Base-by-base conservation (phyloP, 179 eudicot genomes). In the Silene noctiflora region DNA sequence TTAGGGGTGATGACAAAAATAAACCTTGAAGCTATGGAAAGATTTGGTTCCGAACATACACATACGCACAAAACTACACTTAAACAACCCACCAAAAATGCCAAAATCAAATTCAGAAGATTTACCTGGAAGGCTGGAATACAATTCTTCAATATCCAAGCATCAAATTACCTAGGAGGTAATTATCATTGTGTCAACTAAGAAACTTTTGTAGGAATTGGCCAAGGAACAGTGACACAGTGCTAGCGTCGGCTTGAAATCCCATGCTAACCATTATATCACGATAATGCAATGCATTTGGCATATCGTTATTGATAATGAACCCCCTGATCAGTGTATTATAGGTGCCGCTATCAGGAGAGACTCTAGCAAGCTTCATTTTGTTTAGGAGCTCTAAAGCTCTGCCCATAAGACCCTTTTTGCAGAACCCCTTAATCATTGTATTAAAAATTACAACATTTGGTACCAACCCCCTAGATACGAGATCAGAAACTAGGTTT, bases 251-350 rank as follows among this genome's bases (percentile, higher is more conserved):
- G 35, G 76, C 33, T 60, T 29, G 31, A 59, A 73, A 51, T 78
- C 69, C 69, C 22, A 39, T 62, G 69, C 20, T 22, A 61, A 62
- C 77, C 69, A 74, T 74, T 12, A 56, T 21, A 61, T 73, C 33
- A 35, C 67, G 67, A 73, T 33, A 73, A 42, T 9, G 33, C 7
- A 19, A 31, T 25, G 71, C 71, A 67, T 31, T 67, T 3, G 48
- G 13, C 20, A 67, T 3, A 25, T 67, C 71, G 1, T 67, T 11
- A 8, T 25, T 33, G 11, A 2, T 5, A 25, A 67, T 17, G 33
- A 22, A 67, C 3, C 63, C 64, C 31, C 11, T 72, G 3, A 72
- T 56, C 0, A 72, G 33, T 56, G 48, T 27, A 58, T 72, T 73
- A 39, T 61, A 73, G 8, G 51, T 60, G 21, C 1, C 22, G 4